phyloP scores from a whole-genome alignment of 1,284 basidiomycete genomes.

The Mycena citricolor region DNA sequence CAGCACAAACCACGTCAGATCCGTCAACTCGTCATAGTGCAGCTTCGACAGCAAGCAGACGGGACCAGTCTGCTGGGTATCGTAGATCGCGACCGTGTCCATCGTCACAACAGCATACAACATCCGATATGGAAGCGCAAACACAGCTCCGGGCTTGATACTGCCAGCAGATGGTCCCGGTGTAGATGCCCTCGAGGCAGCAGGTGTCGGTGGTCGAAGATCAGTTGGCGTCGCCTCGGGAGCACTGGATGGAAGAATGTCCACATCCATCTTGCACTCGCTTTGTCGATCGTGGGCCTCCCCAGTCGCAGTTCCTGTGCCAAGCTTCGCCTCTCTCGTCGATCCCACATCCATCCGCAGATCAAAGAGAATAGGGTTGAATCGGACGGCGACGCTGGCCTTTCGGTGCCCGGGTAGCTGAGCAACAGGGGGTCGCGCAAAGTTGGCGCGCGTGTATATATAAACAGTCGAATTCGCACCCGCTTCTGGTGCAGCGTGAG shows the following conservation, averaged over 20 bases:
- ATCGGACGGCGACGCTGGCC: constrained; percentile 89
- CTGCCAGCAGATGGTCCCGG: constrained; percentile 33
- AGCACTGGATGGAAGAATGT: constrained; percentile 59
- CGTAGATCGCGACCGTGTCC: constrained; percentile 94
- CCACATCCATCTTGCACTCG: constrained; percentile 68
- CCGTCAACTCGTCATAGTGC: constrained; percentile 98
- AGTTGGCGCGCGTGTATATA: constrained; percentile 94
- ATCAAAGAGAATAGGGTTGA: constrained; percentile 93
- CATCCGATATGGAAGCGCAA: constrained; percentile 92
- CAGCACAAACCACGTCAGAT: constrained; percentile 84
- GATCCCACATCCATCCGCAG: constrained; percentile 65
- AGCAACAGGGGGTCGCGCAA: constrained; percentile 88
- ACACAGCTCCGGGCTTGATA: constrained; percentile 59
- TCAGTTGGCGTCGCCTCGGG: constrained; percentile 61
- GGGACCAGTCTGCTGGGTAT: constrained; percentile 94
- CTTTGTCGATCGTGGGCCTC: constrained; percentile 52
- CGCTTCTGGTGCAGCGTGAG: constrained; percentile 18
- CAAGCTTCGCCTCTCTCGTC: constrained; percentile 47
- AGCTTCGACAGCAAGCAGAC: constrained; percentile 92
- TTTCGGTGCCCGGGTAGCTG: constrained; percentile 97
- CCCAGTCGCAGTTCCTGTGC: constrained; percentile 27
- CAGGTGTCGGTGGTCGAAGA: constrained; percentile 55
- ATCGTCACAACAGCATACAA: constrained; percentile 96
- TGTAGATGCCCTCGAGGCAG: constrained; percentile 55
- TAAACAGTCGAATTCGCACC: constrained; percentile 70